Conservation (phyloP, 1,284 basidiomycete genomes). For the Psilocybe mexicana region DNA sequence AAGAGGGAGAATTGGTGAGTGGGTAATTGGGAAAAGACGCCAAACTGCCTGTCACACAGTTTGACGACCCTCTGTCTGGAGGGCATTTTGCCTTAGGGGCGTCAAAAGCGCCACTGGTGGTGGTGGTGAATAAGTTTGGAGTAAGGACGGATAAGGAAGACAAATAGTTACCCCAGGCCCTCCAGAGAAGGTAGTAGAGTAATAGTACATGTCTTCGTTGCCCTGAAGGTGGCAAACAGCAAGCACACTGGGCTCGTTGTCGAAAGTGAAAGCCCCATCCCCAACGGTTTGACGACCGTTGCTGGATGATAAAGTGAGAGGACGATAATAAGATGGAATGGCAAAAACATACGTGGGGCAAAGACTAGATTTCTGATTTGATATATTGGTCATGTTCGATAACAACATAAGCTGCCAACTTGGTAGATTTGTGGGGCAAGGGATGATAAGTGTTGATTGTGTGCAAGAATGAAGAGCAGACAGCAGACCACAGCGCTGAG, state of each 20-base stretch:
- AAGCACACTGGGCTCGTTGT: constrained; percentile 77
- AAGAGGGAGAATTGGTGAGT: constrained; percentile 40
- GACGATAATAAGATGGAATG: constrained; percentile 16
- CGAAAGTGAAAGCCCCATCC: constrained; percentile 82
- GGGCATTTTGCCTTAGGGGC: constrained; percentile 84
- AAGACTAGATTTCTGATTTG: constrained; percentile 83
- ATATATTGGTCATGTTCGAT: constrained; percentile 67
- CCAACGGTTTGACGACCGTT: constrained; percentile 92
- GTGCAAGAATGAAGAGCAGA: constrained; percentile 8
- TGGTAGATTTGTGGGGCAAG: constrained; percentile 40
- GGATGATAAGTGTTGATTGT: constrained; percentile 5
- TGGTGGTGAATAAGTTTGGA: constrained; percentile 5
- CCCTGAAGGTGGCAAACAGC: constrained; percentile 82
- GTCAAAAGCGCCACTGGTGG: constrained; percentile 87
- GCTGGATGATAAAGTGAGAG: constrained; percentile 46
- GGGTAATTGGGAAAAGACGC: constrained; percentile 58
- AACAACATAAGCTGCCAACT: constrained; percentile 82
- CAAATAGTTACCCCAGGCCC: constrained; percentile 70
- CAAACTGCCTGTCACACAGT: constrained; percentile 88
- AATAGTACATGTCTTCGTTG: constrained; percentile 80
- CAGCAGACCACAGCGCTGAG: neutral
- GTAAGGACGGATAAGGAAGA: constrained; percentile 7
- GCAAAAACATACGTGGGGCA: constrained; percentile 73
- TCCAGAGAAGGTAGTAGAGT: constrained; percentile 86
- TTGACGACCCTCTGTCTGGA: constrained; percentile 88